Evolutionary conservation across 2,329 filamentous ascomycete species (phyloP).

Genomic region (Colletotrichum lupini): DNA sequence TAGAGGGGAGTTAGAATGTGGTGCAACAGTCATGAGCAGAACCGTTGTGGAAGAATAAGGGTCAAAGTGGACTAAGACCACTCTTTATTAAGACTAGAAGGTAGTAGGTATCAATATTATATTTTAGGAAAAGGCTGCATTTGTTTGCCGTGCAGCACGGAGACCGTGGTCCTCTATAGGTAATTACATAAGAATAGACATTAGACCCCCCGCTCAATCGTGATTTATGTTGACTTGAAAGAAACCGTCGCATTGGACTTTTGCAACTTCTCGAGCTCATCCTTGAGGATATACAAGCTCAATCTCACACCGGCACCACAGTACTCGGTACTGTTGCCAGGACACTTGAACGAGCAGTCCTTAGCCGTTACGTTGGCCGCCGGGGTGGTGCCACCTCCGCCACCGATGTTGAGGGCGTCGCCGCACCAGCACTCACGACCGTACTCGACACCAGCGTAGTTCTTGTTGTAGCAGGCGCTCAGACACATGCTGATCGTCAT

Average conservation of each 20-base stretch:
- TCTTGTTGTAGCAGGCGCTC: constrained; percentile 32
- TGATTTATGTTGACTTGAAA: background rate
- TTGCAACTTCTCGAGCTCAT: constrained; percentile 6
- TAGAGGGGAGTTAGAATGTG: no score
- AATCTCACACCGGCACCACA: constrained; percentile 41
- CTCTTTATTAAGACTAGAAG: background rate
- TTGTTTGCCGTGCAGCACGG: background rate
- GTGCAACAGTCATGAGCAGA: no score
- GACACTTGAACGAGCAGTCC: constrained; percentile 35
- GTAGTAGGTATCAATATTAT: background rate
- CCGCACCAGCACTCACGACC: constrained; percentile 39
- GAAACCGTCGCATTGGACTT: constrained; percentile 5
- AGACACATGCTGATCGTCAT: constrained; percentile 38
- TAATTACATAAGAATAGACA: constrained; percentile 1
- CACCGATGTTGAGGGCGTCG: constrained; percentile 40
- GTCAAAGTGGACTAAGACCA: no score
- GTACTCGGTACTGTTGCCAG: constrained; percentile 30
- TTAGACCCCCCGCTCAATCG: background rate
- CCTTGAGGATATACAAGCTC: constrained; percentile 44
- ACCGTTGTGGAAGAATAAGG: no score
- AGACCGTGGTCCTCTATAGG: background rate
- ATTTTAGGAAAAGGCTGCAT: background rate
- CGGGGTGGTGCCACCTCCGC: constrained; percentile 27
- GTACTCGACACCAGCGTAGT: constrained; percentile 38
- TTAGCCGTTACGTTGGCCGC: constrained; percentile 31